phyloP scores from a whole-genome alignment of 495 filamentous ascomycete species.

The Opeltia flavorubescens region DNA sequence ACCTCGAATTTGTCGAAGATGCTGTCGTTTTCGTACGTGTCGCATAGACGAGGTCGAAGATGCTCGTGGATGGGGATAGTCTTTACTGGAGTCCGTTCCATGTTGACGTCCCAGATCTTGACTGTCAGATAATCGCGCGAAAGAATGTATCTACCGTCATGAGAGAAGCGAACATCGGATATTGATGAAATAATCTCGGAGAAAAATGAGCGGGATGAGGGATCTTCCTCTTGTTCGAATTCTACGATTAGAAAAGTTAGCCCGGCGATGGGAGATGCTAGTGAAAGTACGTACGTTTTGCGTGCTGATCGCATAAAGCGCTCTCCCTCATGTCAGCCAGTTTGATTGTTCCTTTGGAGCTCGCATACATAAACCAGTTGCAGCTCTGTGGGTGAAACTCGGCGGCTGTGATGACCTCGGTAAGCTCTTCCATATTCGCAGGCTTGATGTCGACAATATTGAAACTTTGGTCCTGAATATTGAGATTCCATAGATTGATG shows the following conservation, averaged over 20 bases:
- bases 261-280: neutral
- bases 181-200: slow-evolving; percentile 99
- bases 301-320: slow-evolving; percentile 87
- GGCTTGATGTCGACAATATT: slow-evolving; percentile 99
- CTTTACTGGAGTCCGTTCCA: slow-evolving; percentile 93
- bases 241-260: slow-evolving; percentile 34
- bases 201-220: slow-evolving; percentile 96
- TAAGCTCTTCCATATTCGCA: slow-evolving; percentile 98
- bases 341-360: slow-evolving; percentile 98
- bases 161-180: slow-evolving; percentile 93
- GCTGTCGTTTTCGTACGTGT: slow-evolving; percentile 98
- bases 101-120: slow-evolving; percentile 99
- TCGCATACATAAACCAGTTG: slow-evolving; percentile 99
- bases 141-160: slow-evolving; percentile 91
- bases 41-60: slow-evolving; percentile 82
- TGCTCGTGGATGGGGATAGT: slow-evolving; percentile 99
- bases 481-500: slow-evolving; percentile 97
- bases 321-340: slow-evolving; percentile 95
- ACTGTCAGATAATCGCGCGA: slow-evolving; percentile 96
- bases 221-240: slow-evolving; percentile 98
- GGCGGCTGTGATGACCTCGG: slow-evolving; percentile 94
- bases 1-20: slow-evolving; percentile 99
- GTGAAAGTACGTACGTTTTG: slow-evolving; percentile 57
- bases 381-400: slow-evolving; percentile 96
- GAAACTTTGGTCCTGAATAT: slow-evolving; percentile 99